phyloP scores from a whole-genome alignment of 202 grass and related monocot genomes.

The Zizania palustris region DNA sequence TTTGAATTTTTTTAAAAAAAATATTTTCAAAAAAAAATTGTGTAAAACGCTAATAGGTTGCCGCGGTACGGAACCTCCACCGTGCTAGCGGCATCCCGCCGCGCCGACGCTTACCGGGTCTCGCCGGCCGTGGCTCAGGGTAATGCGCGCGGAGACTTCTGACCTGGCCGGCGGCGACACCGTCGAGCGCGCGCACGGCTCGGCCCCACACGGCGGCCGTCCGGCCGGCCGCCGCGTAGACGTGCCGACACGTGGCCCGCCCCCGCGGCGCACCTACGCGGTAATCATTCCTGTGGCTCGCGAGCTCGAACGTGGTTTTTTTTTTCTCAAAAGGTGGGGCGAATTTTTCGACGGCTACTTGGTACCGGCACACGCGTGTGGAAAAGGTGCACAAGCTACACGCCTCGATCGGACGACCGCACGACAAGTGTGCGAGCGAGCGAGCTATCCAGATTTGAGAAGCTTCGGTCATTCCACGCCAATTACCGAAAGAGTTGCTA shows the following conservation, averaged over 20 bases:
- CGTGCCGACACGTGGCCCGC: slow-evolving; percentile 33
- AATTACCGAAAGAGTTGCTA: slow-evolving; percentile 31
- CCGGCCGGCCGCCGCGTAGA: background rate
- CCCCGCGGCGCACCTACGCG: slow-evolving; percentile 19
- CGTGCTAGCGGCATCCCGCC: too few relatives aligned
- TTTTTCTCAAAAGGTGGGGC: slow-evolving; percentile 18
- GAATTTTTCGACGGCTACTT: background rate
- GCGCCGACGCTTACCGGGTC: too few relatives aligned
- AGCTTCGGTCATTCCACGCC: slow-evolving; percentile 24
- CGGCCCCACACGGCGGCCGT: background rate
- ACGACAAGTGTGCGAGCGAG: slow-evolving; percentile 27
- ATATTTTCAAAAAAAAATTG: too few relatives aligned
- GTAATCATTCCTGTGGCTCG: slow-evolving; percentile 17
- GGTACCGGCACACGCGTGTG: background rate
- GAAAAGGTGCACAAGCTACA: slow-evolving; percentile 16
- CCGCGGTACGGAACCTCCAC: too few relatives aligned
- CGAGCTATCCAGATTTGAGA: slow-evolving; percentile 43
- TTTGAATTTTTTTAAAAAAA: too few relatives aligned
- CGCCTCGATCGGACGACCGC: background rate
- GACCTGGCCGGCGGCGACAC: background rate
- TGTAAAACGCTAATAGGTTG: too few relatives aligned
- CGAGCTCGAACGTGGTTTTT: background rate
- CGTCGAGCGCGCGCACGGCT: background rate
- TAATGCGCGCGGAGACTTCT: slow-evolving; percentile 18
- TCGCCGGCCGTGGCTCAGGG: background rate